Base-by-base conservation (phyloP, 2,329 filamentous ascomycete species). In the Lecanosticta acicola region DNA sequence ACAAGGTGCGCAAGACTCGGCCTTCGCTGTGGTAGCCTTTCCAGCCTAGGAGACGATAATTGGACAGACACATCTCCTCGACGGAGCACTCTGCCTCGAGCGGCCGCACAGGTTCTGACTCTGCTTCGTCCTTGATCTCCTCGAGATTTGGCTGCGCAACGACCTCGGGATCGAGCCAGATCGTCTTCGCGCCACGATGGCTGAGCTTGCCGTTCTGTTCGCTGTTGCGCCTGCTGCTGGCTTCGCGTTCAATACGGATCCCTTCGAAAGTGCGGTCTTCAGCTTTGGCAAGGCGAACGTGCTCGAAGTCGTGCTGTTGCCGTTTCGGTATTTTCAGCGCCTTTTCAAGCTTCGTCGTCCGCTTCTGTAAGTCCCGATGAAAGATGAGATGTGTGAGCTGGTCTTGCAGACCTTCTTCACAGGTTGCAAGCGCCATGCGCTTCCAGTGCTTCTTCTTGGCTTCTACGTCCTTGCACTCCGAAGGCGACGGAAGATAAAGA, bases 21-120 rank as follows among this genome's bases (percentile, higher is more conserved):
- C 89, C 88, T 72, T 98, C 93, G 14, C 84, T 81, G 67, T 98
- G 93, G 61, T 91, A 96, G 9, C 93, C 93, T 65, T 95, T 95
- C 84, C 88, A 97, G 2, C 90, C 91, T 42, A 85, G 74, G 8
- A 77, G 74, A 24, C 87, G 82, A 66, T 97, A 97, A 71, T 84
- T 80, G 36, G 83, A 89, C 32, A 98, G 75, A 63, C 90, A 96
- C 89, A 98, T 95, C 45, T 80, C 84, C 69, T 98, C 93, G 10
- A 98, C 93, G 43, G 81, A 84, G 65, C 90, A 94, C 66, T 93
- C 85, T 16, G 77, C 80, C 26, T 77, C 76, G 7, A 51, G 38
- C 26, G 43, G 20, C 20, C 36, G 24, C 16, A 18, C 3, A 16
- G 38, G 17, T n/a, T 43, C 38, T 5, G 24, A 11, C 7, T 5